A percentile compares a stretch with the other conserved stretches of the same genome.
Evolutionary conservation across 306 rosid species (phyloP).

Genomic region (Cucumis melo): DNA sequence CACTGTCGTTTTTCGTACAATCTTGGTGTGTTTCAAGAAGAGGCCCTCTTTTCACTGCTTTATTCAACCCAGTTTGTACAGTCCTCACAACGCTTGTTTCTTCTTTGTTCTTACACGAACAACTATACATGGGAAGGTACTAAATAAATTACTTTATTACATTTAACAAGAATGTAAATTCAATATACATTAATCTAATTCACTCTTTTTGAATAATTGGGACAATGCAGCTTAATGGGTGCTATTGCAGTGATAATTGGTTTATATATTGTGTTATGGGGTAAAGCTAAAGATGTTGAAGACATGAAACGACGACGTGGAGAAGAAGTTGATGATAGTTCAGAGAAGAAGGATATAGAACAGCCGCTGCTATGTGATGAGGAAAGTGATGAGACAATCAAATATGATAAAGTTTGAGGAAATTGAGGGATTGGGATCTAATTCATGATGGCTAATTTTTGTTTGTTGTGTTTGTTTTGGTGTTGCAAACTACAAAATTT

Average conservation of each 20-base stretch:
- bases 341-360: not conserved
- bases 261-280: constrained; percentile 58
- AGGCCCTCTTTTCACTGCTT: constrained; percentile 55
- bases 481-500: too few species aligned
- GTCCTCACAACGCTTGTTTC: constrained; percentile 41
- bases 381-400: not conserved
- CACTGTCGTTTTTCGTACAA: constrained; percentile 39
- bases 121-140: constrained; percentile 30
- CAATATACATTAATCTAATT: not conserved
- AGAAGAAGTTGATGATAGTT: too few species aligned
- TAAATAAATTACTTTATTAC: too few species aligned
- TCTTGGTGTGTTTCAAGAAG: constrained; percentile 53
- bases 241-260: constrained; percentile 43
- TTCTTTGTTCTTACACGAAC: constrained; percentile 35
- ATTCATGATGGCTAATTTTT: too few species aligned
- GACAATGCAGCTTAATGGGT: constrained; percentile 37
- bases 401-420: not conserved
- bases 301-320: not conserved
- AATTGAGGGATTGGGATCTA: too few species aligned
- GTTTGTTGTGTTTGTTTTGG: too few species aligned
- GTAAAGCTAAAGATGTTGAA: constrained; percentile 42
- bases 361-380: not conserved
- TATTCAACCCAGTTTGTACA: constrained; percentile 59
- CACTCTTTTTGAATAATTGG: not conserved
- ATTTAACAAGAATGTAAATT: too few species aligned